Conservation (phyloP, 2,329 filamentous ascomycete genomes). For the Aureobasidium pullulans region DNA sequence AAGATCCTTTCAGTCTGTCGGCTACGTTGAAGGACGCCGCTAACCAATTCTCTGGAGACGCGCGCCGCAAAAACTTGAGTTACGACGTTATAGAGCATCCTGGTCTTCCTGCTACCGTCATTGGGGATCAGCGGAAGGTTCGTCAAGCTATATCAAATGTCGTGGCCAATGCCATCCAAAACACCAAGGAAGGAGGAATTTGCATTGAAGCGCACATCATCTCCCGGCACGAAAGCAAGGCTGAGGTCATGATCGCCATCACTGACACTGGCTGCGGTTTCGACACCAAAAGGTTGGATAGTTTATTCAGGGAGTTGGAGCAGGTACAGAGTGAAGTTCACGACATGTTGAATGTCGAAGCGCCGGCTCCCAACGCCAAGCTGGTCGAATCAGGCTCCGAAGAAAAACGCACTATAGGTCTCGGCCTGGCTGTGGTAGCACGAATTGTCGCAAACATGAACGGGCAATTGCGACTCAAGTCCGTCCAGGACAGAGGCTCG, state of each 20-base stretch:
- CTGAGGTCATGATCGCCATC: constrained; percentile 65
- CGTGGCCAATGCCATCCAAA: constrained; percentile 75
- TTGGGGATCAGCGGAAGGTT: constrained; percentile 73
- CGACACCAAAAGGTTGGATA: constrained; percentile 48
- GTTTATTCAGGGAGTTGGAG: constrained; percentile 54
- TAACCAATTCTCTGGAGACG: constrained; percentile 65
- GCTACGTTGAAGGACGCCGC: constrained; percentile 70
- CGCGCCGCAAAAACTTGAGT: constrained; percentile 63
- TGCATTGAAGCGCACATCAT: constrained; percentile 62
- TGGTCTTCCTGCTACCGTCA: constrained; percentile 61
- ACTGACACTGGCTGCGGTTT: constrained; percentile 68
- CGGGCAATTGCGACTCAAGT: constrained; percentile 76
- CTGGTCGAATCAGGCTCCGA: constrained; percentile 22
- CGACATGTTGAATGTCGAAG: constrained; percentile 31
- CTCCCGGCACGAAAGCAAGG: constrained; percentile 45
- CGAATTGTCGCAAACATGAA: constrained; percentile 85
- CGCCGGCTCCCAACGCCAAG: constrained; percentile 24
- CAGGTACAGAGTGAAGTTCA: constrained; percentile 57
- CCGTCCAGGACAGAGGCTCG: constrained; percentile 73
- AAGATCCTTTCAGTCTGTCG: constrained; percentile 69
- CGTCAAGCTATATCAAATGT: constrained; percentile 77
- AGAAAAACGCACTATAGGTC: constrained; percentile 54
- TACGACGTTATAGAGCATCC: constrained; percentile 63
- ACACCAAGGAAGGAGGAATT: constrained; percentile 62
- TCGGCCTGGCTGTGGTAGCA: constrained; percentile 83